Base-by-base conservation (phyloP, 352 stramenopile genomes). In the Phytophthora tubulina region DNA sequence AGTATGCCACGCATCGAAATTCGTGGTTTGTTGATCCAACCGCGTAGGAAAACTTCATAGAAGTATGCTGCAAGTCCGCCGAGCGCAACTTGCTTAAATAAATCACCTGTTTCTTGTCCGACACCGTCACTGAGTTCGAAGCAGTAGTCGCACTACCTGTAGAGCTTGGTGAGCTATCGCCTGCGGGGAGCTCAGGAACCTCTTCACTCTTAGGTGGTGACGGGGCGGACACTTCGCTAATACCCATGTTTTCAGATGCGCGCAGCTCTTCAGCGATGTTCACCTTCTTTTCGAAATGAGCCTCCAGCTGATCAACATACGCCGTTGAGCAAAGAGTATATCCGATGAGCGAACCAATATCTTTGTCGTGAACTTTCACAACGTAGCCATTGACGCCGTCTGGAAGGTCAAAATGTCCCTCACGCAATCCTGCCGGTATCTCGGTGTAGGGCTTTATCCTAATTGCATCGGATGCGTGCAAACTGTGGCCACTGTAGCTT, bases 321-420 rank as follows among this genome's bases (percentile, higher is more conserved):
- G 79, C 79, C 21, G 80, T 73, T 0, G 86, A 95, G 49, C 84
- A 91, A 17, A 96, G 78, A 30, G 88, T 91, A 50, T 93, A 96
- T 30, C 79, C 87, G 31, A 96, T 95, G 8, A 96, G 59, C 7
- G 89, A 93, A 10, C 89, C 88, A 39, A 95, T 73, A 35, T 96
- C 89, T 44, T 93, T 89, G 54, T 95, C 88, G 53, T 93, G 80
- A 27, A 95, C 82, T 36, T 89, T 85, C n/a, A 95, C 86, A 11
- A 92, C 84, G 45, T 89, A 93, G 35, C 83, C 85, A 62, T 94
- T 93, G 15, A 95, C 73, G 17, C 89, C 85, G 9, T 79, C 72
- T 0, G 86, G 88, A 1, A 95, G 73, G 41, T 95, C 86, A 50
- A 94, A 85, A 56, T 95, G 86, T 2, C 88, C 88, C 21, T 93